Conservation (phyloP, 139 green algal genomes). For the Astrephomene gubernaculifera region DNA sequence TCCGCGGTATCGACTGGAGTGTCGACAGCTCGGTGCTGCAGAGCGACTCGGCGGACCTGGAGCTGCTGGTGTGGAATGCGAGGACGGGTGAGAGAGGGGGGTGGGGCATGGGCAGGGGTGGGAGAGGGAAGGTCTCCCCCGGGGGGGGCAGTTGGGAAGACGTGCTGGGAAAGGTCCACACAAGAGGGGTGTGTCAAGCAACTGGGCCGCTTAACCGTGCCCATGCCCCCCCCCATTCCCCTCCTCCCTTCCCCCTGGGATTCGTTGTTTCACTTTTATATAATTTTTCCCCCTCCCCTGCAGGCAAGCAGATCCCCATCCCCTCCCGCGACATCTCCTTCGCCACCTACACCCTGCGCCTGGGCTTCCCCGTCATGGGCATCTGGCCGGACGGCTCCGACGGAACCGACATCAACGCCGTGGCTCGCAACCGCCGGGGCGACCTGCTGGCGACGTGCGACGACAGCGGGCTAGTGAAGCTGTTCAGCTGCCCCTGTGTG, state of each 20-base stretch:
- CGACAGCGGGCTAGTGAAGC: slow-evolving; percentile 73
- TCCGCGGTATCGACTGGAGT: slow-evolving; percentile 75
- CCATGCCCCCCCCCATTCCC: not conserved
- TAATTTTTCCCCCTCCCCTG: not conserved
- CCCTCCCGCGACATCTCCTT: slow-evolving; percentile 71
- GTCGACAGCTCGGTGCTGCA: slow-evolving; percentile 66
- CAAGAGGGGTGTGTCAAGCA: not conserved
- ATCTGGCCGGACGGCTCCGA: slow-evolving; percentile 67
- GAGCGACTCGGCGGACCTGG: slow-evolving; percentile 61
- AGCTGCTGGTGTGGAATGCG: slow-evolving; percentile 77
- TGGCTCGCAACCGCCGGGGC: slow-evolving; percentile 42
- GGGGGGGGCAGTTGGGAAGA: not conserved
- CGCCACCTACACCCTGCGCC: slow-evolving; percentile 68
- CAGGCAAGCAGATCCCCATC: slow-evolving; percentile 64
- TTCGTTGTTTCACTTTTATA: too few relatives aligned
- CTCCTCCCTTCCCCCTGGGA: not conserved
- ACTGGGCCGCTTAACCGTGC: not conserved
- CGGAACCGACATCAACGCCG: slow-evolving; percentile 65
- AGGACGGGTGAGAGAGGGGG: slow-evolving; percentile 61
- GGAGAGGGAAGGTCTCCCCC: not conserved
- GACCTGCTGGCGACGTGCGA: slow-evolving; percentile 55
- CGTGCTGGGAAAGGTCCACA: not conserved
- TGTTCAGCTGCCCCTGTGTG: slow-evolving; percentile 82
- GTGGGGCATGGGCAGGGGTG: too few relatives aligned
- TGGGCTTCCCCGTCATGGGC: slow-evolving; percentile 82